phyloP scores from a whole-genome alignment of 108 stramenopile species.

The Pseudonitzschia pungens region DNA sequence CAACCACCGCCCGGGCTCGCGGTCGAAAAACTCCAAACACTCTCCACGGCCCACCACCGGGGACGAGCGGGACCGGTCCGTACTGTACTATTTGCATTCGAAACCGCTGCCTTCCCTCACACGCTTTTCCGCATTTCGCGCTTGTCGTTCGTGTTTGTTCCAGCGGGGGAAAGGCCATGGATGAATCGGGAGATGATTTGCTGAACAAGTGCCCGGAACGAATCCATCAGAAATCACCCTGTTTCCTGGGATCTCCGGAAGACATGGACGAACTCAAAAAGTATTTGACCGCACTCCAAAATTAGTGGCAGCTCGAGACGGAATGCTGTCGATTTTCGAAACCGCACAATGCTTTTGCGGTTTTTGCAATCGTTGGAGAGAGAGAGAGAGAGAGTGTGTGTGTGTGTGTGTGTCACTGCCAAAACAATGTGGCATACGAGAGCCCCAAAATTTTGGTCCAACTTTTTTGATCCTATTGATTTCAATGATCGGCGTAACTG shows the following conservation, averaged over 20 bases:
- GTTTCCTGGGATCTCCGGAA: conserved; percentile 83
- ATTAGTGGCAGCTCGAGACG: background rate
- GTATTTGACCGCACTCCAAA: conserved; percentile 37
- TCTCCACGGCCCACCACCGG: too few relatives aligned
- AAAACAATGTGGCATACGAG: too few relatives aligned
- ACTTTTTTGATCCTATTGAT: too few relatives aligned
- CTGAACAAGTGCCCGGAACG: conserved; percentile 58
- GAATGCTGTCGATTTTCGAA: background rate
- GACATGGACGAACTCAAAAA: conserved; percentile 78
- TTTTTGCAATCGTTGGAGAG: too few relatives aligned
- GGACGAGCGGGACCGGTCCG: too few relatives aligned
- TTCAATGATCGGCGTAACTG: too few relatives aligned
- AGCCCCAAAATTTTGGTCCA: too few relatives aligned
- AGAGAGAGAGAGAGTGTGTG: too few relatives aligned
- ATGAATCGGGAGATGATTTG: conserved; percentile 51
- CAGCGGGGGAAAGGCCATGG: conserved; percentile 73
- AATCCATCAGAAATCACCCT: conserved; percentile 80
- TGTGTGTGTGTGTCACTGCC: too few relatives aligned
- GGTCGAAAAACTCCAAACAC: too few relatives aligned
- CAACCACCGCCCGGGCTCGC: too few relatives aligned
- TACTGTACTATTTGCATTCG: background rate
- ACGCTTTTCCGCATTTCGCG: background rate
- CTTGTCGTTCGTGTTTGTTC: background rate
- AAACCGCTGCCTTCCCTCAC: background rate
- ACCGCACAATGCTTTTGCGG: too few relatives aligned